Evolutionary conservation across 495 filamentous ascomycete species (phyloP), one percentile per base, ranked within the genome.

Genomic region (Elasticomyces elasticus): DNA sequence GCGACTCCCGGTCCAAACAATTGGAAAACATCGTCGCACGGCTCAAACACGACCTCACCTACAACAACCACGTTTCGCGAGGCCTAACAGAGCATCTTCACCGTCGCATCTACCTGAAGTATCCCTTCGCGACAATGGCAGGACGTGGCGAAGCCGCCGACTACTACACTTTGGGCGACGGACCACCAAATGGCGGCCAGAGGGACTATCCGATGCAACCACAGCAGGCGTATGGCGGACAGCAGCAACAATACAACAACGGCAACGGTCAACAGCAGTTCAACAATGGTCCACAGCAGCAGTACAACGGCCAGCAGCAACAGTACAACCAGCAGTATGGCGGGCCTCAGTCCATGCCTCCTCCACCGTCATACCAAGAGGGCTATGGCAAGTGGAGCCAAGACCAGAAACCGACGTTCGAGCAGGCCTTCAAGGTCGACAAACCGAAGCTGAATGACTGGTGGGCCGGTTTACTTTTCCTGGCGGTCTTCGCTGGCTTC

Each of bases 361-460:
- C 58, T 17, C 58, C 58, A 13, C 58, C 58, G 0, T 45, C 46
- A 5, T 60, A 56, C 37, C 35, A 48, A 13, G 52, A 51, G 41
- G 37, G 50, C 31, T 56, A 15, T 35, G 20, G 28, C 10, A 11
- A 56, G 27, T 49, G 53, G 45, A 35, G 48, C 23, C 24, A 37
- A n/a, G 45, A 63, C 17, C 64, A 66, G 51, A 76, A 86, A 62
- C 72, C 73, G 12, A 76, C 72, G 15, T 96, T 90, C 60, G 81
- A 91, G 15, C 76, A 95, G 62, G 77, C 79, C 0, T 95, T 95
- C 71, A 81, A 79, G 66, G 63, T 95, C 33, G 77, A 87, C 51
- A 80, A 80, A 52, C 89, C 89, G 12, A 94, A 92, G 63, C 95
- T 75, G 66, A 85, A 95, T 61, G 90, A 95, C 62, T 49, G 88